Evolutionary conservation across 2,329 filamentous ascomycete species (phyloP).

Genomic region (Proliferodiscus dingleyae): DNA sequence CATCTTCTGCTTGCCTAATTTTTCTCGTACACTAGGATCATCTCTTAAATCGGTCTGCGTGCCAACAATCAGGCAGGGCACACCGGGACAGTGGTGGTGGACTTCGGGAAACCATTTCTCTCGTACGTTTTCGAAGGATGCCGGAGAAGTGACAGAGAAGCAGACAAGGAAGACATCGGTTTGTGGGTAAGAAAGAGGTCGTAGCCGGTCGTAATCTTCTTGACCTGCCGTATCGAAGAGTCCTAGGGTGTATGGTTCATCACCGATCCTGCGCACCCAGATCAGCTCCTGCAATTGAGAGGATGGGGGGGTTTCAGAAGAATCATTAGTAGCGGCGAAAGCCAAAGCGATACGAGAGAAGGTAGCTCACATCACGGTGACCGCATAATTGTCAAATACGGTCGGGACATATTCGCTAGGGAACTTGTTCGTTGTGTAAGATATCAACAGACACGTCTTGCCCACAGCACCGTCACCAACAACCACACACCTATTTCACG

Average conservation of each 20-base stretch:
- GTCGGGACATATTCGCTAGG: conserved; percentile 99
- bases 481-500: conserved; percentile 76
- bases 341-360: background rate
- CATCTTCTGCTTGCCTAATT: conserved; percentile 96
- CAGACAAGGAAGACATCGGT: conserved; percentile 98
- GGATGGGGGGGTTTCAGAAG: too few relatives aligned
- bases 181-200: conserved; percentile 94
- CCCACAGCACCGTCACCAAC: conserved; percentile 99
- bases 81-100: conserved; percentile 95
- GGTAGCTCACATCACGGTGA: conserved; percentile 91
- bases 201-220: conserved; percentile 89
- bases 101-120: conserved; percentile 99
- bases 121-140: conserved; percentile 97
- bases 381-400: conserved; percentile 99
- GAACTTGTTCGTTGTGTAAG: conserved; percentile 99
- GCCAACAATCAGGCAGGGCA: conserved; percentile 95
- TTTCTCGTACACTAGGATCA: conserved; percentile 80
- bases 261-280: conserved; percentile 99
- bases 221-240: conserved; percentile 98
- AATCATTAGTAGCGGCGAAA: too few relatives aligned
- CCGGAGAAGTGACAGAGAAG: conserved; percentile 95
- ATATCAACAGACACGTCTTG: conserved; percentile 98
- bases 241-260: conserved; percentile 95
- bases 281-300: too few relatives aligned
- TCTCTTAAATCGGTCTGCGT: conserved; percentile 96